These are phyloP conservation scores for Stereocaulon alpinum DNA, from an alignment of 495 filamentous ascomycete genomes.

Conservation along the genomic window DNA sequence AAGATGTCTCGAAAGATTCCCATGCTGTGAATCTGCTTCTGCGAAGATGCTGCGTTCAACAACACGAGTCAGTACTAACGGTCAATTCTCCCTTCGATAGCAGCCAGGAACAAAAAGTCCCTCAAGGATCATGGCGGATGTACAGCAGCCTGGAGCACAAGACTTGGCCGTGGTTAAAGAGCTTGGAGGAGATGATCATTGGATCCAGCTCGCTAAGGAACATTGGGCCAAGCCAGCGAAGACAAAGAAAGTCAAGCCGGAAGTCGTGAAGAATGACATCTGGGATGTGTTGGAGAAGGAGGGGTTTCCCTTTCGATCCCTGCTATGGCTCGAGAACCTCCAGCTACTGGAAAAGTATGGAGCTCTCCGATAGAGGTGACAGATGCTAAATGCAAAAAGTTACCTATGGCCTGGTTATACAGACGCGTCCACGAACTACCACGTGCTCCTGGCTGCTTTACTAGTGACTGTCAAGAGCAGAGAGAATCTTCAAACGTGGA, in stretches of 20 bases:
- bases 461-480: slow-evolving; percentile 81
- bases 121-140: neutral
- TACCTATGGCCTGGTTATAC: slow-evolving; percentile 91
- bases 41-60: too few species aligned
- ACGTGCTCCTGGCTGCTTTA: slow-evolving; percentile 74
- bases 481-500: slow-evolving; percentile 82
- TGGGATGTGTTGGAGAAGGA: slow-evolving; percentile 84
- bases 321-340: slow-evolving; percentile 78
- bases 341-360: slow-evolving; percentile 78
- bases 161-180: slow-evolving; percentile 51
- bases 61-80: too few species aligned
- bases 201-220: slow-evolving; percentile 70
- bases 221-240: slow-evolving; percentile 69
- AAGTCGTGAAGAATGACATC: slow-evolving; percentile 77
- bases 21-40: too few species aligned
- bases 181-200: slow-evolving; percentile 68
- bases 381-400: slow-evolving; percentile 30
- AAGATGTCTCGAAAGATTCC: neutral
- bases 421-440: slow-evolving; percentile 81
- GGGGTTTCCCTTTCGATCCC: slow-evolving; percentile 60
- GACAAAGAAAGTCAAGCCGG: slow-evolving; percentile 65
- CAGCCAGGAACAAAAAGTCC: too few species aligned
- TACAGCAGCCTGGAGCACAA: neutral
- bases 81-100: too few species aligned
- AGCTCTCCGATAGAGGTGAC: neutral